Evolutionary conservation across 345 rosid genomes (phyloP).

Genomic region (Populus davidiana): DNA sequence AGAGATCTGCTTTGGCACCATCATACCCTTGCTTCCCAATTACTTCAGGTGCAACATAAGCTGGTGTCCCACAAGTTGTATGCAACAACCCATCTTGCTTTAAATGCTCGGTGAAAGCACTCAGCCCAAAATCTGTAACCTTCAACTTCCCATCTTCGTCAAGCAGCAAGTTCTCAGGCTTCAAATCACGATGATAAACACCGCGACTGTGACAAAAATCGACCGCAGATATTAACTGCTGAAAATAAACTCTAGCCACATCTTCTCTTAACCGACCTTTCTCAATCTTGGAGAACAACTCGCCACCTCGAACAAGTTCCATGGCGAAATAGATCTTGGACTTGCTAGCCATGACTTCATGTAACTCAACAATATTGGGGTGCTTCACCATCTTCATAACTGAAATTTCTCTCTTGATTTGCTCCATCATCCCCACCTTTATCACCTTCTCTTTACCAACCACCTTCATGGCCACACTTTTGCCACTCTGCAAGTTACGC

Average conservation of each 20-base stretch:
- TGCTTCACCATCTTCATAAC: conserved; percentile 95
- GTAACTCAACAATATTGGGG: conserved; percentile 74
- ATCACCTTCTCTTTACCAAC: conserved; percentile 87
- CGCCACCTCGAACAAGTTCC: conserved; percentile 94
- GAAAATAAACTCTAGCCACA: conserved; percentile 67
- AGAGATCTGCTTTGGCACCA: conserved; percentile 84
- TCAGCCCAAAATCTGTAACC: conserved; percentile 85
- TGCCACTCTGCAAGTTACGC: conserved; percentile 52
- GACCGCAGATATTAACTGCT: conserved; percentile 72
- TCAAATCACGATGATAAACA: conserved; percentile 82
- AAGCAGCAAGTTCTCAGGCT: conserved; percentile 79
- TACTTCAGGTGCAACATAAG: conserved; percentile 91
- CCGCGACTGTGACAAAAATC: conserved; percentile 96
- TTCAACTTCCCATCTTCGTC: conserved; percentile 76
- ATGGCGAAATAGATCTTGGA: conserved; percentile 90
- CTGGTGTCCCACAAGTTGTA: conserved; percentile 91
- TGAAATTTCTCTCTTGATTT: conserved; percentile 81
- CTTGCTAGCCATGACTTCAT: conserved; percentile 94
- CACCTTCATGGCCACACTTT: conserved; percentile 79
- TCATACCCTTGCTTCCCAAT: conserved; percentile 81
- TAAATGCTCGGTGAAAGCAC: conserved; percentile 71
- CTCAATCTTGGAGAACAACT: conserved; percentile 60
- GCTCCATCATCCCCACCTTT: conserved; percentile 83
- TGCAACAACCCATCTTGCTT: conserved; percentile 75
- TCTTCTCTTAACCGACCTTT: conserved; percentile 76